Evolutionary conservation across 2,329 filamentous ascomycete species (phyloP).

Genomic region (Phialophora verrucosa): DNA sequence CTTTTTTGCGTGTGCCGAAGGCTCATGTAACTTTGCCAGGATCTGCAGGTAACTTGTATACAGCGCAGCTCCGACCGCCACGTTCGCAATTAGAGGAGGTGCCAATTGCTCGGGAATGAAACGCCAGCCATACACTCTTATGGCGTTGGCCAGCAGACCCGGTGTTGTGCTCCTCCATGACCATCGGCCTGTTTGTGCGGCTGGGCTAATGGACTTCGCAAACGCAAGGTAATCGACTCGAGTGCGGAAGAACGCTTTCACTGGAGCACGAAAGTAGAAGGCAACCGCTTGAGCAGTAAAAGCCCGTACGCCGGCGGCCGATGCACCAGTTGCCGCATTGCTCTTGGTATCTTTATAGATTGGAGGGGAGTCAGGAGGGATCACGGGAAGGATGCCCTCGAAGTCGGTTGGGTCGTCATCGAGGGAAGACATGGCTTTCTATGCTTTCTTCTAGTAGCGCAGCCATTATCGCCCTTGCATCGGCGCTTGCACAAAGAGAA

Average conservation of each 20-base stretch:
- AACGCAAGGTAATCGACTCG: slow-evolving; percentile 81
- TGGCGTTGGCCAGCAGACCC: slow-evolving; percentile 64
- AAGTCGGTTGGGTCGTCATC: slow-evolving; percentile 38
- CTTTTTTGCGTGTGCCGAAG: slow-evolving; percentile 62
- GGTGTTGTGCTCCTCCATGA: slow-evolving; percentile 67
- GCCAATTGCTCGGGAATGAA: slow-evolving; percentile 70
- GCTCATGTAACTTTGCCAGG: slow-evolving; percentile 63
- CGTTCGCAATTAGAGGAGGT: slow-evolving; percentile 67
- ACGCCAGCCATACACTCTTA: slow-evolving; percentile 66
- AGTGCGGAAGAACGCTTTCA: slow-evolving; percentile 90
- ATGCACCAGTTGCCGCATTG: slow-evolving; percentile 73
- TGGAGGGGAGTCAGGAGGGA: slow-evolving; percentile 35
- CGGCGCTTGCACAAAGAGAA: not conserved
- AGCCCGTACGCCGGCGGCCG: slow-evolving; percentile 82
- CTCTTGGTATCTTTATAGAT: slow-evolving; percentile 56
- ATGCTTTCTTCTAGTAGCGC: not conserved
- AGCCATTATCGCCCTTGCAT: slow-evolving; percentile 26
- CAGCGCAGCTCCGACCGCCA: slow-evolving; percentile 65
- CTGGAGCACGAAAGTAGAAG: slow-evolving; percentile 89
- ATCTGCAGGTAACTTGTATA: slow-evolving; percentile 69
- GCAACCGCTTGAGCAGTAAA: slow-evolving; percentile 81
- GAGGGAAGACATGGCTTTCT: slow-evolving; percentile 34
- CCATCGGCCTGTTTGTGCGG: slow-evolving; percentile 54
- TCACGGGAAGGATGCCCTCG: slow-evolving; percentile 35
- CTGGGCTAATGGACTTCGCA: slow-evolving; percentile 67